Evolutionary conservation across 345 rosid species (phyloP).

Genomic region (Turnera subulata): DNA sequence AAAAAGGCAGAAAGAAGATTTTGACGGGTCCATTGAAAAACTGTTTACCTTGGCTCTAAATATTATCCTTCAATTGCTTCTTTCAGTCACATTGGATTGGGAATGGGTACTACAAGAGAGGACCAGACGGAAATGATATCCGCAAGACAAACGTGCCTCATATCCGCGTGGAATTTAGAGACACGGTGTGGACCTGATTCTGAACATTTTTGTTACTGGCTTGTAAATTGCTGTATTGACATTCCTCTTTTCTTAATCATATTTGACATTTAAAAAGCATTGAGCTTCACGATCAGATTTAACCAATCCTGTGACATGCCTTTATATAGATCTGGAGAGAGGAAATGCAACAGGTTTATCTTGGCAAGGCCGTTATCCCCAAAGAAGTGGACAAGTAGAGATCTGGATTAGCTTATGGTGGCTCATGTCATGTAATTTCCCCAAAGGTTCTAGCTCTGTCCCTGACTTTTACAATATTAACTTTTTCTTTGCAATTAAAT

Average conservation of each 20-base stretch:
- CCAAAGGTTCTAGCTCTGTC: conserved; percentile 19
- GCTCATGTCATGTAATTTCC: neutral
- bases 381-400: conserved; percentile 54
- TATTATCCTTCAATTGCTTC: conserved; percentile 1
- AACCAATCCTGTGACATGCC: neutral
- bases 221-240: neutral
- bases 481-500: neutral
- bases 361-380: conserved; percentile 51
- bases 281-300: neutral
- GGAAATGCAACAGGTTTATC: conserved; percentile 85
- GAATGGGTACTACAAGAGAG: conserved; percentile 83
- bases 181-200: conserved; percentile 46
- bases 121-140: conserved; percentile 92
- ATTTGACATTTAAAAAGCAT: neutral
- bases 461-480: neutral
- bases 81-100: conserved; percentile 97
- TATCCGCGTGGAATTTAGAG: conserved; percentile 90
- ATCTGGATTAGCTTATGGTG: conserved; percentile 2
- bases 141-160: conserved; percentile 94
- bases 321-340: conserved; percentile 80
- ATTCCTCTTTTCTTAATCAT: neutral
- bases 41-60: neutral
- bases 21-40: no score
- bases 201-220: neutral
- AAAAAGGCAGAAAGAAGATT: no score